Base-by-base conservation (phyloP, 306 rosid genomes). In the Dryas alaskensis region DNA sequence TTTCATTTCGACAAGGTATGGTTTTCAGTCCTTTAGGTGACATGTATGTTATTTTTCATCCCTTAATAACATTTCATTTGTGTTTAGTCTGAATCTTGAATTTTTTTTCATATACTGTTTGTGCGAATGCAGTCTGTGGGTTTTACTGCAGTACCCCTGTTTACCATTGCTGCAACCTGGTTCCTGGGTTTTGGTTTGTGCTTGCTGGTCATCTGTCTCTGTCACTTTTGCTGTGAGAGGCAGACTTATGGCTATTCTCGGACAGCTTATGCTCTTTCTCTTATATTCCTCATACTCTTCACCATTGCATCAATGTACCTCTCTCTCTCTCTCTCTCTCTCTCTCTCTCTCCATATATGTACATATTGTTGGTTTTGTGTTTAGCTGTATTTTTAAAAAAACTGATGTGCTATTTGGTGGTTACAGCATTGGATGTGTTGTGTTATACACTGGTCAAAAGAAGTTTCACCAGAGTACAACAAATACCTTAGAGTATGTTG, bases 111-210 rank as follows among this genome's bases (percentile, higher is more conserved):
- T 16, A 37, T 19, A 31, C 22, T 42, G 10, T 48, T 27, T 17
- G 45, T 63, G 48, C 58, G 69, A 44, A 44, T 72, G 73, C 85
- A 86, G 89, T 86, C 89, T 46, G 89, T 83, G 39, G 81, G 89
- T 39, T 86, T 71, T 72, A 86, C 89, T 51, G 89, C 89, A 60
- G 87, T 66, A 65, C 87, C 89, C 43, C 63, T 86, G 73, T 86
- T 86, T 76, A 78, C 83, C 55, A 44, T 83, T 42, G 87, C 87
- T 78, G 82, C 80, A 66, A 58, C 65, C 78, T 86, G 89, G 87
- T 81, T 86, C 65, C 72, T 83, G 51, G 84, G 80, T 75, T 81
- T 83, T 52, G 89, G 89, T 10, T 27, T 83, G 54, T 74, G 79
- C 79, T 43, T 83, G 69, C 78, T 46, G n/a, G 17, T 83, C 80